Conservation (phyloP, 352 stramenopile genomes). For the Globisporangium iwayamae region DNA sequence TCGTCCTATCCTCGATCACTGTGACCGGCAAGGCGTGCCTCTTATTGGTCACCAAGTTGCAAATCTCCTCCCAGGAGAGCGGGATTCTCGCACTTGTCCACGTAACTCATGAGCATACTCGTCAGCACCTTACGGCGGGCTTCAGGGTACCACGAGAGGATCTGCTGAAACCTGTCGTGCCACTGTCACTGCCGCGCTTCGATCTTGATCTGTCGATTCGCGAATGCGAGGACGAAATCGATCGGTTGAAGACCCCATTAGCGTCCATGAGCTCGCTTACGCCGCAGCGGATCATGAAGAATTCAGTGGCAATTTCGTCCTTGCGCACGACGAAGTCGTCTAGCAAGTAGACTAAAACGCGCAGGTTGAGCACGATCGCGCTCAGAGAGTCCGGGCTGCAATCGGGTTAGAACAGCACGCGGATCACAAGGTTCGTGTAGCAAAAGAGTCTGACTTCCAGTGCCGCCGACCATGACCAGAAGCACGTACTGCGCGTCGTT, state of each 20-base stretch:
- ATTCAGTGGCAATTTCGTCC: constrained; percentile 27
- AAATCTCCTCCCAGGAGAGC: constrained; percentile 11
- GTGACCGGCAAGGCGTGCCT: background rate
- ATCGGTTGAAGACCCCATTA: background rate
- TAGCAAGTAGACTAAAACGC: constrained; percentile 35
- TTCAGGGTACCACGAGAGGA: constrained; percentile 16
- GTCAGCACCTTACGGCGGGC: constrained; percentile 12
- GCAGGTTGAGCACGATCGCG: constrained; percentile 30
- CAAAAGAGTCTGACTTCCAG: constrained; percentile 39
- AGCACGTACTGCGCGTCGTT: background rate
- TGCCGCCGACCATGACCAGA: constrained; percentile 1
- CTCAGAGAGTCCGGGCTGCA: constrained; percentile 39
- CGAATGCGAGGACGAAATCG: background rate
- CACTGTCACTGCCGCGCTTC: background rate
- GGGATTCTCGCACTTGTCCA: constrained; percentile 17
- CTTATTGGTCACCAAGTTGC: background rate
- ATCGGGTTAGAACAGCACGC: constrained; percentile 36
- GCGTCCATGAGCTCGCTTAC: constrained; percentile 23
- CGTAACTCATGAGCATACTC: constrained; percentile 21
- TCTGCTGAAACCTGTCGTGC: constrained; percentile 10
- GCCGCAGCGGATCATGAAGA: constrained; percentile 44
- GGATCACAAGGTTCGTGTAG: constrained; percentile 31
- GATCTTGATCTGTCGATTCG: background rate
- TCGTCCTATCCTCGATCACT: constrained; percentile 10
- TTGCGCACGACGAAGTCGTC: constrained; percentile 48